A percentile compares a stretch with the other conserved stretches of the same genome.
phyloP scores from a whole-genome alignment of 2,329 filamentous ascomycete species.

The Aureobasidium sp. region DNA sequence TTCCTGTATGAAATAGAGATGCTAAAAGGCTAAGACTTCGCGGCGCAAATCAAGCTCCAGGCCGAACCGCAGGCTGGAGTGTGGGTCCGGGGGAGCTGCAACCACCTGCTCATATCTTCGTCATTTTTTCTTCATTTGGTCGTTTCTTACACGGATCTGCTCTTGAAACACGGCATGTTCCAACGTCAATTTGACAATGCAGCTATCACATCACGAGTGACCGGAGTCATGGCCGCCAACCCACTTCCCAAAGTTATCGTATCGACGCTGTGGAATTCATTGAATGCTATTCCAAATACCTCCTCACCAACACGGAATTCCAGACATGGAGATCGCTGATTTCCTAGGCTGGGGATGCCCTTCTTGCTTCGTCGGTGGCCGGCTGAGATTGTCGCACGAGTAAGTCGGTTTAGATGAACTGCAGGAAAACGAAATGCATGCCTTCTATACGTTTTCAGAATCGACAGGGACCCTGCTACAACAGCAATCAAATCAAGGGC shows the following conservation, averaged over 20 bases:
- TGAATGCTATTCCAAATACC: neutral
- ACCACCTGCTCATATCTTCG: neutral
- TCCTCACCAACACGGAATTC: neutral
- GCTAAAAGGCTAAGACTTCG: neutral
- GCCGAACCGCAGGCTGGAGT: neutral
- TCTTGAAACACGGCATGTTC: neutral
- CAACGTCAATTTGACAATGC: neutral
- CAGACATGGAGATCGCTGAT: neutral
- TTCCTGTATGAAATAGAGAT: neutral
- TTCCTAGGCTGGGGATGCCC: neutral
- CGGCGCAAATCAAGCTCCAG: neutral
- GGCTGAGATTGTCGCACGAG: neutral
- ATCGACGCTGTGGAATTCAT: neutral
- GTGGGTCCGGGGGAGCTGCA: neutral
- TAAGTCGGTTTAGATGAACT: neutral
- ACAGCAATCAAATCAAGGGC: neutral
- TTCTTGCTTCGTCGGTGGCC: no score
- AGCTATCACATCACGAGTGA: neutral
- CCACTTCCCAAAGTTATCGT: neutral
- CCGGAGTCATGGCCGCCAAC: neutral
- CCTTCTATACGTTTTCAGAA: neutral
- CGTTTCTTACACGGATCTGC: neutral
- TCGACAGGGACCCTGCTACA: neutral
- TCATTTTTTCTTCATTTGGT: neutral
- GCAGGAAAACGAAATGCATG: neutral